Base-by-base conservation (phyloP, 495 filamentous ascomycete genomes). In the Podospora pseudoanserina region DNA sequence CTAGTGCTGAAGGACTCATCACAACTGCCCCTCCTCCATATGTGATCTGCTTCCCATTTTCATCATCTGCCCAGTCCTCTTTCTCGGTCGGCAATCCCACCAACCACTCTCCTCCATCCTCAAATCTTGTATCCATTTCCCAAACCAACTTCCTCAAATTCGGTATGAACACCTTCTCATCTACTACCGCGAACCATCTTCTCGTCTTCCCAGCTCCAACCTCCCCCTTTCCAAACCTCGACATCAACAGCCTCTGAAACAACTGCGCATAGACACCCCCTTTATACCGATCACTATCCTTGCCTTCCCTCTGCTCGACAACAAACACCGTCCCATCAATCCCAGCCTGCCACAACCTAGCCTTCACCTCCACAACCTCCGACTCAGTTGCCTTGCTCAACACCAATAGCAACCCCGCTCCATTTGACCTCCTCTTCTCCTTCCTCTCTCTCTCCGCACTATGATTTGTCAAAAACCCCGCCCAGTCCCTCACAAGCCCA, bases 1-100 rank as follows among this genome's bases (percentile, higher is more conserved):
- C 71, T 0, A 83, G 63, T 4, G 86, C 75, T 26, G 86, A 82
- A n/a, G 78, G 73, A 5, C 85, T 87, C 39, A 89, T 71, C 76
- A 89, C 83, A 65, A 90, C 79, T 66, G 85, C 87, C 20, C 84
- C 87, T 72, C 87, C 87, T 67, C 87, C 87, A 66, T 86, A 87
- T 23, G 82, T 86, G 69, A 80, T 74, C 7, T 76, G 80, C 16
- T 85, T 79, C 68, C 87, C 82, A 30, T 76, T 74, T 26, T 74
- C 70, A 20, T 66, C 63, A 2, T 63, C 69, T 7, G 4, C 23
- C 76, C 76, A 78, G 64, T 78, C 74, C 28, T 84, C 71, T 54
- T 80, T 82, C 71, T 87, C 86, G n/a, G 85, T 86, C 11, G 88
- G 74, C 59, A 83, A 79, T 39, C 87, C 86, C 23, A 89, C 78